These are phyloP conservation scores for Haplosporangium gracile DNA, from an alignment of 192 early-diverging fungal species.

Conservation along the genomic window DNA sequence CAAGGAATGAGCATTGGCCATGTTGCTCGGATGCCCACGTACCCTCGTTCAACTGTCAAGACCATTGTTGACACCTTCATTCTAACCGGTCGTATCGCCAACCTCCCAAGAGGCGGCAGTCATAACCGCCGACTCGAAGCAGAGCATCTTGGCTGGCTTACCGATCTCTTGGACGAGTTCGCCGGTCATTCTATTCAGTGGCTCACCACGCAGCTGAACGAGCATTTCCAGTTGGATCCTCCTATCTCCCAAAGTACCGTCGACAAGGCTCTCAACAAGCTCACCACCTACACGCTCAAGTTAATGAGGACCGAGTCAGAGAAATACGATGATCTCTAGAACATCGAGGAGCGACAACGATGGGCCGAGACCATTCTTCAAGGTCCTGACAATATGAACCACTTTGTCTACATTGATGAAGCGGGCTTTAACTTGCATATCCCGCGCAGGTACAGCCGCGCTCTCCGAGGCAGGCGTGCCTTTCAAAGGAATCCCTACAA, in stretches of 20 bases:
- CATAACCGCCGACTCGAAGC: neutral
- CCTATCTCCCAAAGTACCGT: no score
- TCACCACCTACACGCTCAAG: slow-evolving; percentile 14
- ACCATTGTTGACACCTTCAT: neutral
- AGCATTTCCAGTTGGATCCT: no score
- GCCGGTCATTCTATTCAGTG: no score
- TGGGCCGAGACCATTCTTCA: slow-evolving; percentile 17
- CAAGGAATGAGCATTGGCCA: neutral
- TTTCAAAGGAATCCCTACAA: slow-evolving; percentile 18
- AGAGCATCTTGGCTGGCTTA: no score
- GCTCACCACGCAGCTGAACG: no score
- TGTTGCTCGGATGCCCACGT: neutral
- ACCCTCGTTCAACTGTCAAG: neutral
- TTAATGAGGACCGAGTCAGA: slow-evolving; percentile 16
- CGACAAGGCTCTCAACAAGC: neutral
- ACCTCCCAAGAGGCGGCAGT: neutral
- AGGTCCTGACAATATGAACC: slow-evolving; percentile 2
- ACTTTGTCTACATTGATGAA: slow-evolving; percentile 47
- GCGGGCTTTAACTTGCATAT: slow-evolving; percentile 51
- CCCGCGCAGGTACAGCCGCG: slow-evolving; percentile 24
- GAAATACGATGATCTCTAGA: slow-evolving; percentile 12
- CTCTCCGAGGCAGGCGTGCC: slow-evolving; percentile 21
- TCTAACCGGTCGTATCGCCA: neutral
- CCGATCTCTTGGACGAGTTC: no score
- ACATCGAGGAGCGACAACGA: slow-evolving; percentile 17